A percentile compares a stretch with the other conserved stretches of the same genome.
Evolutionary conservation across 192 early-diverging fungal species (phyloP).

Genomic region (Lobosporangium transversale): DNA sequence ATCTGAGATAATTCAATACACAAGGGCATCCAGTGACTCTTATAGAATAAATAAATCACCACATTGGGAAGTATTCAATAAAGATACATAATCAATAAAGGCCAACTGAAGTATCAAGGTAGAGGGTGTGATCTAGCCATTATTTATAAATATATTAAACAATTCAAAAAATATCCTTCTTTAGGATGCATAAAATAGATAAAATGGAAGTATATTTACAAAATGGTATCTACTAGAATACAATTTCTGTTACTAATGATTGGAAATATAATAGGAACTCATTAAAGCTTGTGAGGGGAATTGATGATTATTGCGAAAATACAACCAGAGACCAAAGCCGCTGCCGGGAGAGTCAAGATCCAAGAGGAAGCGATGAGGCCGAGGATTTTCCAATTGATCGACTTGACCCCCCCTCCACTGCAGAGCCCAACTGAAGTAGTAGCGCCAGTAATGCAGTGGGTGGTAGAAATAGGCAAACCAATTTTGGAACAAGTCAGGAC

Average conservation of each 20-base stretch:
- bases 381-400: slow-evolving; percentile 84
- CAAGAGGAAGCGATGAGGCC: slow-evolving; percentile 74
- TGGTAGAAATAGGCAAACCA: slow-evolving; percentile 83
- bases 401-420: slow-evolving; percentile 54
- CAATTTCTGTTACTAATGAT: not conserved
- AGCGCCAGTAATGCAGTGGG: slow-evolving; percentile 86
- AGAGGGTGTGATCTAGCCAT: too few relatives aligned
- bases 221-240: too few relatives aligned
- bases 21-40: too few relatives aligned
- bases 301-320: slow-evolving; percentile 43
- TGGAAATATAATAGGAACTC: not conserved
- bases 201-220: too few relatives aligned
- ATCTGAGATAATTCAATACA: too few relatives aligned
- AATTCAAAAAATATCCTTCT: too few relatives aligned
- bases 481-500: slow-evolving; percentile 85
- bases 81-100: too few relatives aligned
- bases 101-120: too few relatives aligned
- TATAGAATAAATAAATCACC: too few relatives aligned
- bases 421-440: slow-evolving; percentile 76
- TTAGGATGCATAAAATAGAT: too few relatives aligned
- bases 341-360: slow-evolving; percentile 57
- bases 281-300: slow-evolving; percentile 30
- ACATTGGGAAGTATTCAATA: too few relatives aligned
- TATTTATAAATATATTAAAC: too few relatives aligned
- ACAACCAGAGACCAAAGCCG: slow-evolving; percentile 18